Evolutionary conservation across 2,329 filamentous ascomycete genomes (phyloP).

Genomic region (Zymoseptoria brevis): DNA sequence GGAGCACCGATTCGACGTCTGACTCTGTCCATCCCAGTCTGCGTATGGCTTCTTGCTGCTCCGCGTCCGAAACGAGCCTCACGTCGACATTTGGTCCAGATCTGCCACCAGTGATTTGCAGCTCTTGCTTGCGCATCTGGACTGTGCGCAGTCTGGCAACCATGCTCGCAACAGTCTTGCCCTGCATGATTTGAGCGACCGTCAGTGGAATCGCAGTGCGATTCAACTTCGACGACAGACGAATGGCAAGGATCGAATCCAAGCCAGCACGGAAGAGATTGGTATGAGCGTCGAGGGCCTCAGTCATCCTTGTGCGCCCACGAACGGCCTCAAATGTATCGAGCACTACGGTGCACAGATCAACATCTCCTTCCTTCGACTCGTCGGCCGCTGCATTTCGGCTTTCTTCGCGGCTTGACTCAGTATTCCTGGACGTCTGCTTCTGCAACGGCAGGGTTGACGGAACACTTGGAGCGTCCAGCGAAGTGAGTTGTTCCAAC

Average conservation of each 20-base stretch:
- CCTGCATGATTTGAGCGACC: slow-evolving; percentile 3
- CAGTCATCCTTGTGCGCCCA: neutral
- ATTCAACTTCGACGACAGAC: neutral
- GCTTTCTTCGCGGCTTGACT: neutral
- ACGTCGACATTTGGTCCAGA: neutral
- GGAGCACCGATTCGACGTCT: slow-evolving; percentile 8
- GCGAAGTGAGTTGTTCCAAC: neutral
- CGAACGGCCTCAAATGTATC: neutral
- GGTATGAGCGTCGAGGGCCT: neutral
- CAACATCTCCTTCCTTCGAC: neutral
- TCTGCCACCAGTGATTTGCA: neutral
- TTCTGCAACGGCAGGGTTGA: neutral
- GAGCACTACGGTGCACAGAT: neutral
- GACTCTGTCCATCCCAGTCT: neutral
- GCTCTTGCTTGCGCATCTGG: neutral
- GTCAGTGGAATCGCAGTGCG: neutral
- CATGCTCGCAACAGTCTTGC: slow-evolving; percentile 8
- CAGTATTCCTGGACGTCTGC: neutral
- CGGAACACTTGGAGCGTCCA: neutral
- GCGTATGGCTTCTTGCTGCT: slow-evolving; percentile 1
- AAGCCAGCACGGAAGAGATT: neutral
- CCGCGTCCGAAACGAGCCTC: neutral
- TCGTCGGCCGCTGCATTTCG: neutral
- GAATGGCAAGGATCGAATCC: neutral
- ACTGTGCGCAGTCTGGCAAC: slow-evolving; percentile 8